Evolutionary conservation across 2,329 filamentous ascomycete species (phyloP).

Genomic region (Penicillium griseofulvum): DNA sequence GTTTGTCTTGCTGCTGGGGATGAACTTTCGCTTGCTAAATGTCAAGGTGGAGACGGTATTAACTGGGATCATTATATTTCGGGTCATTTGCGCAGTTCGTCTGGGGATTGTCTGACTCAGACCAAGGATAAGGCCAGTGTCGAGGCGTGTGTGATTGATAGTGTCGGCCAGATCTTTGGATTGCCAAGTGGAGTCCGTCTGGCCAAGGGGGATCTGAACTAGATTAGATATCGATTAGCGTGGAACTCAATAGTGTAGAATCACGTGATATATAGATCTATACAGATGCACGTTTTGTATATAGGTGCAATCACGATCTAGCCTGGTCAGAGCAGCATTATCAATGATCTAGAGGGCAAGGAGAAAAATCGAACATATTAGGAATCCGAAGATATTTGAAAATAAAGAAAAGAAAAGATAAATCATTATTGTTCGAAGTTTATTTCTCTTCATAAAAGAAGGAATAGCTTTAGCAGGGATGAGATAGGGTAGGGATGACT

Average conservation of each 20-base stretch:
- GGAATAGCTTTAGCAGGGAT: too few relatives aligned
- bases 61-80: conserved; percentile 47
- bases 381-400: neutral
- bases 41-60: conserved; percentile 25
- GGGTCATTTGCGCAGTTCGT: conserved; percentile 44
- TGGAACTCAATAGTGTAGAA: too few relatives aligned
- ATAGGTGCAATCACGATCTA: neutral
- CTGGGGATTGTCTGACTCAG: conserved; percentile 43
- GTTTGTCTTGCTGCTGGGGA: conserved; percentile 33
- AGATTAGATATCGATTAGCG: neutral
- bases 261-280: neutral
- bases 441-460: too few relatives aligned
- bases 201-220: neutral
- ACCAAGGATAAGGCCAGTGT: conserved; percentile 18
- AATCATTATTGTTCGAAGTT: too few relatives aligned
- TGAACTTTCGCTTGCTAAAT: conserved; percentile 15
- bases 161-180: conserved; percentile 48
- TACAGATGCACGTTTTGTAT: neutral
- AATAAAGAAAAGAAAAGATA: too few relatives aligned
- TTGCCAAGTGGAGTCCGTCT: conserved; percentile 43
- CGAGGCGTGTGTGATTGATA: conserved; percentile 36
- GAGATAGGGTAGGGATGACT: too few relatives aligned
- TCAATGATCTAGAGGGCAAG: neutral
- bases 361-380: neutral
- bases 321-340: neutral